Percentiles rank a stretch among this genome's conserved stretches.
These are phyloP conservation scores for Metschnikowia gelsemii DNA, from an alignment of 805 yeast species.

Conservation along the genomic window DNA sequence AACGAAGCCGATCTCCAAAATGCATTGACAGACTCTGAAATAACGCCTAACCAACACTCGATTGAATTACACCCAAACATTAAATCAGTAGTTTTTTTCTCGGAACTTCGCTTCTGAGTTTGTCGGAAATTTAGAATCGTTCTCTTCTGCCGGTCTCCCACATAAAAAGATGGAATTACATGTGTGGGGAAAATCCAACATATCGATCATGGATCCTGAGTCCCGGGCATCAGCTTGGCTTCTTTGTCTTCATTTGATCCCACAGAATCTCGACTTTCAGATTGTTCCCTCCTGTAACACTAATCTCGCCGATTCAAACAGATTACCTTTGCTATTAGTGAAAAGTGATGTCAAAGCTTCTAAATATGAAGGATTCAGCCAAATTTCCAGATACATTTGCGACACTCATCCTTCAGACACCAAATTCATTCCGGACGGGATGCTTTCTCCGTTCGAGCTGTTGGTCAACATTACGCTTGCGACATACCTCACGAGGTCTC, in stretches of 20 bases:
- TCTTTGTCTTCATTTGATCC: conserved; percentile 25
- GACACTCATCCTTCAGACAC: conserved; percentile 15
- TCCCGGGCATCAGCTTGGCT: conserved; percentile 49
- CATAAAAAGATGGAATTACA: conserved; percentile 39
- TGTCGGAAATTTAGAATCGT: too few relatives aligned
- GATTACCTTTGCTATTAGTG: conserved; percentile 48
- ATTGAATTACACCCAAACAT: too few relatives aligned
- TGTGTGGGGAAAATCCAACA: conserved; percentile 52
- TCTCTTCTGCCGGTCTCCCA: too few relatives aligned
- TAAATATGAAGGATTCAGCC: conserved; percentile 40
- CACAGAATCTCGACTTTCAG: conserved; percentile 21
- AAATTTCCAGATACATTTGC: conserved; percentile 36
- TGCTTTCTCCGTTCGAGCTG: conserved; percentile 19
- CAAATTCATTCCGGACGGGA: conserved; percentile 14
- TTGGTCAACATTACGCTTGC: conserved; percentile 48
- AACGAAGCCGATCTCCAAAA: too few relatives aligned
- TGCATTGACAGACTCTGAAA: too few relatives aligned
- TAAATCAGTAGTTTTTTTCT: too few relatives aligned
- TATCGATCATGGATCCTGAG: conserved; percentile 52
- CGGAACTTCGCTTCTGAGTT: too few relatives aligned
- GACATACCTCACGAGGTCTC: conserved; percentile 39
- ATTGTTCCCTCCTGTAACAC: conserved; percentile 60
- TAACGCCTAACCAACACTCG: too few relatives aligned
- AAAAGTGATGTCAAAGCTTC: conserved; percentile 16
- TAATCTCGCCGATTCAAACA: conserved; percentile 48